Evolutionary conservation across 108 stramenopile genomes (phyloP), one percentile per base, ranked within the genome.

Genomic region (Cyclotella cryptica): DNA sequence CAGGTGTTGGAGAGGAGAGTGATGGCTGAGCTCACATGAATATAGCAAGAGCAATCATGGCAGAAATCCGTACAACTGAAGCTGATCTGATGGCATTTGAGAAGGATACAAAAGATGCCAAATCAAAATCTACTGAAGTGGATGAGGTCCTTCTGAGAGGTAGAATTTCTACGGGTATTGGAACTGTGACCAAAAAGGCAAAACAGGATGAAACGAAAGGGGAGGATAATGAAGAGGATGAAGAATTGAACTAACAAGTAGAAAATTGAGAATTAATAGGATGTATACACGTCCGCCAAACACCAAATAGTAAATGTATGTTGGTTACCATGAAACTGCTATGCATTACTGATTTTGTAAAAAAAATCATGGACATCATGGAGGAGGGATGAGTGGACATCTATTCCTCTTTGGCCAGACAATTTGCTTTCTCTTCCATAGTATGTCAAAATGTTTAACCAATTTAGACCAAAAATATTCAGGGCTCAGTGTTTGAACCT

Each of bases 371-470:
- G 8, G 8, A 54, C n/a, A n/a, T 26, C 17, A 27, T 58, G 3
- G 9, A 27, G 9, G 28, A 30, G 13, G 1, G 7, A 17, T 41
- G 14, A 42, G 40, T 40, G 6, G 15, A 18, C 6, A 24, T 12
- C 1, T 1, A 21, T n/a, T 10, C 40, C 10, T 4, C 61, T 21
- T 30, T 63, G 68, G 51, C 68, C 68, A 69, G 15, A 54, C 68
- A 1, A 54, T 19, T 54, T 53, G 12, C 39, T 51, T 51, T 39
- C 17, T 17, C 7, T 54, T 15, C 14, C 24, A 69, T 29, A 53
- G 12, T 35, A 69, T 69, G 35, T 69, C 52, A 54, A 53, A 69
- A 19, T 69, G 68, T 53, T 69, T 49, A 13, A 69, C 68, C 17
- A 69, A 22, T 30, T 24, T 29, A 13, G 29, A 29, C 8, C 52